Evolutionary conservation across 331 rosid genomes (phyloP).

Genomic region (Quercus lobata): DNA sequence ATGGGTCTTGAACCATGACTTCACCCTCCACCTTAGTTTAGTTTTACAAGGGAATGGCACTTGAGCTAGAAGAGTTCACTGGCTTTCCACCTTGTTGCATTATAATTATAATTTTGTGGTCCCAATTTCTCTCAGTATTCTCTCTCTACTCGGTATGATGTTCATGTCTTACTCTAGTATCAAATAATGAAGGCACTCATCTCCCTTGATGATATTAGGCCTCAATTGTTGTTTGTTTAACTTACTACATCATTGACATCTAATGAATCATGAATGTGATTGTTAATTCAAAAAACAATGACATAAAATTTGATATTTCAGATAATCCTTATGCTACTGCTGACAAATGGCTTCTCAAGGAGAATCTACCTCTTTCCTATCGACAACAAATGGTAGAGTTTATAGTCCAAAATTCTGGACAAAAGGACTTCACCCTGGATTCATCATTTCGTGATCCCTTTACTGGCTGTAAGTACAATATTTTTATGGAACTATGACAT

Average conservation of each 20-base stretch:
- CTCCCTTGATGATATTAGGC: neutral
- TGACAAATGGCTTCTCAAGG: constrained; percentile 94
- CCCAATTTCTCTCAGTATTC: neutral
- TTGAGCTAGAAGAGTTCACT: too few relatives aligned
- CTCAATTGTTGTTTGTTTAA: constrained; percentile 3
- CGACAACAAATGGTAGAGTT: constrained; percentile 91
- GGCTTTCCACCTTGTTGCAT: neutral
- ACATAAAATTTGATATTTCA: constrained; percentile 28
- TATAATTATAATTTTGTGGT: neutral
- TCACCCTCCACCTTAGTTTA: neutral
- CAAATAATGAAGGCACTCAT: neutral
- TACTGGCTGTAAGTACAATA: constrained; percentile 73
- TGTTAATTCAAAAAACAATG: constrained; percentile 11
- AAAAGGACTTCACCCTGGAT: constrained; percentile 60
- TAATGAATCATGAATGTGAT: constrained; percentile 4
- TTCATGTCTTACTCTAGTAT: neutral
- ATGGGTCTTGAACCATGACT: too few relatives aligned
- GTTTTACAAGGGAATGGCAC: neutral
- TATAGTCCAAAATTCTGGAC: constrained; percentile 89
- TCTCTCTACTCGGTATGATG: neutral
- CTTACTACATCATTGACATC: constrained; percentile 1
- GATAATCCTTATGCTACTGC: constrained; percentile 84
- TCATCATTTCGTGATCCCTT: constrained; percentile 83
- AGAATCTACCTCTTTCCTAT: constrained; percentile 80
- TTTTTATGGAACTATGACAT: constrained; percentile 5